Percentiles rank a stretch among this genome's conserved stretches.
Evolutionary conservation across 169 alveolate species (phyloP).

Genomic region (Amoebophrya sp.): DNA sequence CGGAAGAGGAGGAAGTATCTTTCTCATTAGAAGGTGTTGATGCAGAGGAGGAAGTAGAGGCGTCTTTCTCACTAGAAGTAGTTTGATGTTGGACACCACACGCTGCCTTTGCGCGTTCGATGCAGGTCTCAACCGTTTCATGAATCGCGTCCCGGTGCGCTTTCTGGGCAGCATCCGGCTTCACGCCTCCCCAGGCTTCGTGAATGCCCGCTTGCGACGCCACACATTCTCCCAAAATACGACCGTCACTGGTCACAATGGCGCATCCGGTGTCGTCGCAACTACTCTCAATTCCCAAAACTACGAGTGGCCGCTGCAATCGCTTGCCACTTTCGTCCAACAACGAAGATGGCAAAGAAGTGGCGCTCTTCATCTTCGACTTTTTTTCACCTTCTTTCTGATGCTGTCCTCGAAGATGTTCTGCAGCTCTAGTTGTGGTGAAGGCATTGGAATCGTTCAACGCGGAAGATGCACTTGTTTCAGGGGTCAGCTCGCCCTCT

Average conservation of each 20-base stretch:
- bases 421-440: neutral
- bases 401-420: neutral
- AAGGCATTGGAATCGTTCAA: neutral
- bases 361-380: neutral
- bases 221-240: slow-evolving; percentile 1
- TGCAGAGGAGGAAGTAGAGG: too few species aligned
- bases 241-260: slow-evolving; percentile 31
- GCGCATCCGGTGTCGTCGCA: slow-evolving; percentile 47
- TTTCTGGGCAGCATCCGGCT: slow-evolving; percentile 27
- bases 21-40: neutral
- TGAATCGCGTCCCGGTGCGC: slow-evolving; percentile 26
- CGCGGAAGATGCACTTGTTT: neutral
- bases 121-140: neutral
- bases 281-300: slow-evolving; percentile 23
- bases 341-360: too few species aligned
- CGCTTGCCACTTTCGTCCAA: neutral
- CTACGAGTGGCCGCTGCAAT: neutral
- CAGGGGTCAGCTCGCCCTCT: neutral
- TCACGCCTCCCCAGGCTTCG: slow-evolving; percentile 32
- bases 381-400: neutral
- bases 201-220: slow-evolving; percentile 30
- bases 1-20: neutral
- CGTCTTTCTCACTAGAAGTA: neutral
- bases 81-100: too few species aligned
- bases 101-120: neutral